Conservation (phyloP, 1,284 basidiomycete species). For the Xerocomus cyaneibrunnescens region DNA sequence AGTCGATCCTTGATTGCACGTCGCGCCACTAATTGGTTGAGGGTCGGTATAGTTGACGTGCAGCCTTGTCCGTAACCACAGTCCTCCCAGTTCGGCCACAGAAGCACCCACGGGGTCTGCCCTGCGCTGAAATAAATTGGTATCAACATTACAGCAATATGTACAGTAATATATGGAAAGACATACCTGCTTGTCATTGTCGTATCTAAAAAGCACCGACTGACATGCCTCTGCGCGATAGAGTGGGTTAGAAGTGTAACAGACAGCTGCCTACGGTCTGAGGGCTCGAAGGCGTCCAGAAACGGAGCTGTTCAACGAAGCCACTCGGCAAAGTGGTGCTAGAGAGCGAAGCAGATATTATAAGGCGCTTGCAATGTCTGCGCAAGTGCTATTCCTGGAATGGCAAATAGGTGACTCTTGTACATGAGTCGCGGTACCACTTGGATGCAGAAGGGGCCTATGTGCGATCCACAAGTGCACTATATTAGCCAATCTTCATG, state of each 20-base stretch:
- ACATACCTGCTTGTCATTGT: slow-evolving; percentile 14
- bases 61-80: slow-evolving; percentile 22
- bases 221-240: slow-evolving; percentile 14
- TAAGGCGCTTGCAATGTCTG: slow-evolving; percentile 10
- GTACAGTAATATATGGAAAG: no score
- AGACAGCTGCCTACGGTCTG: slow-evolving; percentile 21
- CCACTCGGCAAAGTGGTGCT: slow-evolving; percentile 13
- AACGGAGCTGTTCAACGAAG: slow-evolving; percentile 16
- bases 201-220: slow-evolving; percentile 13
- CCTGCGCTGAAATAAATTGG: slow-evolving; percentile 14
- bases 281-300: slow-evolving; percentile 19
- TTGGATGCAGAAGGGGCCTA: background rate
- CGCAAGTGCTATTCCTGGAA: background rate
- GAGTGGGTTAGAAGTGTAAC: slow-evolving; percentile 20
- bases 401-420: background rate
- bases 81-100: slow-evolving; percentile 27
- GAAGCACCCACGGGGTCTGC: slow-evolving; percentile 4
- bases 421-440: background rate
- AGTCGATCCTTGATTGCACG: slow-evolving; percentile 22
- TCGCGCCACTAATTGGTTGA: slow-evolving; percentile 11
- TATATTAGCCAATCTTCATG: background rate
- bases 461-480: background rate
- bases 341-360: slow-evolving; percentile 5
- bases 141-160: background rate
- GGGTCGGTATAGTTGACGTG: slow-evolving; percentile 19